Percentiles rank a stretch among this genome's conserved stretches.
phyloP scores from a whole-genome alignment of 2,329 filamentous ascomycete genomes.

The Verruconis gallopava region DNA sequence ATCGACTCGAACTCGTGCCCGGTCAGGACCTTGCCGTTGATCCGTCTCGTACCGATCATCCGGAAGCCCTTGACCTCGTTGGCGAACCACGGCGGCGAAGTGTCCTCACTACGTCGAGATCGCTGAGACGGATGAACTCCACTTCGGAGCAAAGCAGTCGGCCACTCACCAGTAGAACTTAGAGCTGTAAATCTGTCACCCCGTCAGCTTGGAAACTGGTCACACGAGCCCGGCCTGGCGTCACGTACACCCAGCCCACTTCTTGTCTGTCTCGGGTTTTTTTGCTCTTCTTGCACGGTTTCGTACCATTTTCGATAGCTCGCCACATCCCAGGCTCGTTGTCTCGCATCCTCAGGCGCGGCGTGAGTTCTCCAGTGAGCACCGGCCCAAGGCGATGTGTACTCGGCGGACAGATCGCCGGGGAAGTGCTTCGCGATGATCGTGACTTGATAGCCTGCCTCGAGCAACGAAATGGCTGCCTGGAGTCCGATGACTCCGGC shows the following conservation, averaged over 20 bases:
- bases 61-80: slow-evolving; percentile 10
- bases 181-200: background rate
- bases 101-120: background rate
- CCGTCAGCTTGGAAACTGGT: background rate
- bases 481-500: slow-evolving; percentile 36
- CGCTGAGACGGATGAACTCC: background rate
- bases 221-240: background rate
- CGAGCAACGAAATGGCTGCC: slow-evolving; percentile 29
- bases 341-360: slow-evolving; percentile 18
- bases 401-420: slow-evolving; percentile 28
- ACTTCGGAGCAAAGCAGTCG: too few species aligned
- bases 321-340: slow-evolving; percentile 30
- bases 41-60: background rate
- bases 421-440: slow-evolving; percentile 32
- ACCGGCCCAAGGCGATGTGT: slow-evolving; percentile 35
- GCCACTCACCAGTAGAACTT: slow-evolving; percentile 1
- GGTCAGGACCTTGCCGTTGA: slow-evolving; percentile 14
- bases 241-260: slow-evolving; percentile 13
- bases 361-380: slow-evolving; percentile 36
- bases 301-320: slow-evolving; percentile 30
- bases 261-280: background rate
- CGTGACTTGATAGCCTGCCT: slow-evolving; percentile 28
- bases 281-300: slow-evolving; percentile 19
- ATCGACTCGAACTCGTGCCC: slow-evolving; percentile 23
- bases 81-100: slow-evolving; percentile 9